Base-by-base conservation (phyloP, 768 basidiomycete species). In the Mycena crocata region DNA sequence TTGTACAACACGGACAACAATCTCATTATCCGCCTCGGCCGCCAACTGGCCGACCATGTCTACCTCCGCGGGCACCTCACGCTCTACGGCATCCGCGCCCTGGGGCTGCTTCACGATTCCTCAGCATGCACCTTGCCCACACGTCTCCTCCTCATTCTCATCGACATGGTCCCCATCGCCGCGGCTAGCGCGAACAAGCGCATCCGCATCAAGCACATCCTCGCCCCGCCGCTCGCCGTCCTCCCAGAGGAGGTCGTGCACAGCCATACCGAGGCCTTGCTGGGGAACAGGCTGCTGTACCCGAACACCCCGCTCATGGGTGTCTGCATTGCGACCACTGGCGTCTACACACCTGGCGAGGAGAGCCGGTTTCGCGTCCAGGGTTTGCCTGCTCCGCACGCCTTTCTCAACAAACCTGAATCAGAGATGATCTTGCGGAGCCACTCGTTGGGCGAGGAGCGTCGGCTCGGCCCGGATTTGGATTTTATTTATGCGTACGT, bases 81-180 rank as follows among this genome's bases (percentile, higher is more conserved):
- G n/a, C 7, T 39, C 9, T 54, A 54, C 52, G 34, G 10, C 17
- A 9, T 19, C 2, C 52, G 35, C 34, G 35, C 52, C 32, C n/a
- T 39, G 2, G 52, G 52, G 4, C 19, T 30, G 14, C 19, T 31
- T 12, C 15, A 30, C 10, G 28, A 3, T 3, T 15, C 49, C 4
- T 3, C 3, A 17, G 28, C 49, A 5, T 17, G 14, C 28, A 7
- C 7, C 44, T 24, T 7, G 14, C 6, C 26, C 5, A 13, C 26
- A 5, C 31, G 49, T 17, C 28, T 54, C 24, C 35, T 54, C 23
- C 9, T 39, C 13, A 37, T 54, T 14, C 24, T 35, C 5, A 37
- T 54, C 5, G 52, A 54, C n/a, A 54, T 39, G 52, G 35, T 39
- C 12, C 52, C 52, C n/a, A 10, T 54, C 34, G 4, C 52, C 52